phyloP scores from a whole-genome alignment of 495 filamentous ascomycete species.

The Penicillium lividum region DNA sequence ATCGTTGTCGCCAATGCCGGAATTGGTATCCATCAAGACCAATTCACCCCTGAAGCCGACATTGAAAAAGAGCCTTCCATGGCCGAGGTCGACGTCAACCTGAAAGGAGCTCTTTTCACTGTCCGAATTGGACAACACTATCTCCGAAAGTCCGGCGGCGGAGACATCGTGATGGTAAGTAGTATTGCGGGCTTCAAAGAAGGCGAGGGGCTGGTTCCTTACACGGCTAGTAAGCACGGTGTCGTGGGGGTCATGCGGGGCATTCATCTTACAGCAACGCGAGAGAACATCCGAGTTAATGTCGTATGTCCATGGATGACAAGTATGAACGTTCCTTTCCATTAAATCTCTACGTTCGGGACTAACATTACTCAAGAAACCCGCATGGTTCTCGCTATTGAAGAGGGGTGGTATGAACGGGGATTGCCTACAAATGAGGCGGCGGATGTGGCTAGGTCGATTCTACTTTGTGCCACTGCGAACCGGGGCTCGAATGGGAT shows the following conservation, averaged over 20 bases:
- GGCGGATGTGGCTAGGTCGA: constrained; percentile 40
- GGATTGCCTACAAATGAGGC: constrained; percentile 48
- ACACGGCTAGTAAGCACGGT: constrained; percentile 52
- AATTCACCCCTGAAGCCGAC: constrained; percentile 45
- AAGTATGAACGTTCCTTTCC: constrained; percentile 38
- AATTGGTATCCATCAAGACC: constrained; percentile 44
- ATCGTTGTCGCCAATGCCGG: constrained; percentile 54
- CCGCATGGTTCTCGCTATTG: constrained; percentile 39
- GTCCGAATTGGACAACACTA: constrained; percentile 41
- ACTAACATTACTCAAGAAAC: not conserved
- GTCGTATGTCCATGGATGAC: constrained; percentile 58
- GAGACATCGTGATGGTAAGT: constrained; percentile 37
- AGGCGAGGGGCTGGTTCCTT: constrained; percentile 45
- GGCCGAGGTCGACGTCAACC: constrained; percentile 48
- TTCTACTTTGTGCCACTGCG: constrained; percentile 38
- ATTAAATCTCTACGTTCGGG: not conserved
- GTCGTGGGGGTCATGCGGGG: constrained; percentile 52
- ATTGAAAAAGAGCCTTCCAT: constrained; percentile 35
- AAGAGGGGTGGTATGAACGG: constrained; percentile 43
- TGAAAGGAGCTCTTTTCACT: constrained; percentile 51
- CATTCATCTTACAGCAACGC: constrained; percentile 34
- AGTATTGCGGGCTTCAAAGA: constrained; percentile 49
- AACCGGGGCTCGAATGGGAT: constrained; percentile 27
- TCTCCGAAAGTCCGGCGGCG: constrained; percentile 30
- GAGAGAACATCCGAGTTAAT: constrained; percentile 49